These are phyloP conservation scores for Knoxdaviesia capensis DNA, from an alignment of 2,329 filamentous ascomycete genomes.

Conservation along the genomic window DNA sequence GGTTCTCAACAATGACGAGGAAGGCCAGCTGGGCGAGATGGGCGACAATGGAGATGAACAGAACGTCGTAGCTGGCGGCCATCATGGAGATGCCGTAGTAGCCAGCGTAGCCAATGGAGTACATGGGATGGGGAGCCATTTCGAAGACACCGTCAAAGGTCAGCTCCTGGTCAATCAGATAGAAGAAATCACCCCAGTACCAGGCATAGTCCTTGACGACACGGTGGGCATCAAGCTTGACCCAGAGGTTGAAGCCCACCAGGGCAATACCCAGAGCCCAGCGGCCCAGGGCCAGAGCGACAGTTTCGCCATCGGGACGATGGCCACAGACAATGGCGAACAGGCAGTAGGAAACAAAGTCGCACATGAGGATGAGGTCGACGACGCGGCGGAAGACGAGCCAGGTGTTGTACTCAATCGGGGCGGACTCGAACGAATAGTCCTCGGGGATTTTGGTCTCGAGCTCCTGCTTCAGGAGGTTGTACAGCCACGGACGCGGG, in stretches of 20 bases:
- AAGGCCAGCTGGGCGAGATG: constrained; percentile 92
- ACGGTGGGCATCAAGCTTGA: constrained; percentile 90
- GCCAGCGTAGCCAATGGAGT: constrained; percentile 91
- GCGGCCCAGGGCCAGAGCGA: constrained; percentile 47
- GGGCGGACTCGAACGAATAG: constrained; percentile 82
- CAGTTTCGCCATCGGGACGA: constrained; percentile 51
- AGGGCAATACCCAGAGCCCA: constrained; percentile 64
- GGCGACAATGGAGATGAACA: constrained; percentile 90
- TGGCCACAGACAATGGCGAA: constrained; percentile 80
- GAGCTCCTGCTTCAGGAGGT: constrained; percentile 68
- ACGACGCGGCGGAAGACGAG: constrained; percentile 87
- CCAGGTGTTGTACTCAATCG: constrained; percentile 98
- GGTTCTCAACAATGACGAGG: constrained; percentile 79
- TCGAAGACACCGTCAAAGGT: constrained; percentile 98
- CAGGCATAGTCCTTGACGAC: constrained; percentile 98
- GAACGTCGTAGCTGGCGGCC: constrained; percentile 91
- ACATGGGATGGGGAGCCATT: constrained; percentile 98
- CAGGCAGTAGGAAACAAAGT: constrained; percentile 90
- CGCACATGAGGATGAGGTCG: constrained; percentile 95
- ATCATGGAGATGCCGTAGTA: constrained; percentile 98
- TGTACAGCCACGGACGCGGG: constrained; percentile 64
- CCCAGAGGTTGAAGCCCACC: constrained; percentile 91
- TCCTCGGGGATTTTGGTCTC: constrained; percentile 88
- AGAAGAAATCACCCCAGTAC: constrained; percentile 99
- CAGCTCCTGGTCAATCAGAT: constrained; percentile 89